These are phyloP conservation scores for Cucurbitaria berberidis DNA, from an alignment of 2,329 filamentous ascomycete species.

Conservation along the genomic window DNA sequence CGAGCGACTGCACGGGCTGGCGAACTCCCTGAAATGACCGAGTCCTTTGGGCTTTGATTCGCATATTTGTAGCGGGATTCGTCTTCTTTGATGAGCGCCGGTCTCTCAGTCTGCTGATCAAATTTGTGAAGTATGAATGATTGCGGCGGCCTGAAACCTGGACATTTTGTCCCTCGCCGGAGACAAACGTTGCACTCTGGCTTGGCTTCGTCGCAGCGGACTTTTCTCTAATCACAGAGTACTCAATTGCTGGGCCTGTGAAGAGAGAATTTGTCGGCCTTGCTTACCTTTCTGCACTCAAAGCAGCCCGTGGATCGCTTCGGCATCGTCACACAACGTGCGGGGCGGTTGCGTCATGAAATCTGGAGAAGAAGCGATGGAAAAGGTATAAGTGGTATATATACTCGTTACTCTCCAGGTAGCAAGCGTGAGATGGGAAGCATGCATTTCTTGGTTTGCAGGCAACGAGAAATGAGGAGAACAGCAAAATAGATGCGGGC, in stretches of 20 bases:
- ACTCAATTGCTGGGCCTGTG: conserved; percentile 13
- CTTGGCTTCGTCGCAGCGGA: conserved; percentile 45
- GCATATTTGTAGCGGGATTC: conserved; percentile 43
- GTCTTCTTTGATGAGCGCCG: conserved; percentile 43
- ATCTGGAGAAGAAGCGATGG: neutral
- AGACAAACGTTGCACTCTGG: conserved; percentile 46
- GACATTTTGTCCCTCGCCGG: conserved; percentile 44
- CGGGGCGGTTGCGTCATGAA: conserved; percentile 11
- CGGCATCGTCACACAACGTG: conserved; percentile 35
- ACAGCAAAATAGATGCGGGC: conserved; percentile 3
- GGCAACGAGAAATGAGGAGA: neutral
- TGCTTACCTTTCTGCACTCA: conserved; percentile 42
- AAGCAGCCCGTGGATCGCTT: conserved; percentile 47
- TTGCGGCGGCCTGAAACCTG: conserved; percentile 44
- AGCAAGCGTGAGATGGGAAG: neutral
- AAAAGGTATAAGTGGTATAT: neutral
- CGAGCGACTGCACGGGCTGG: conserved; percentile 13
- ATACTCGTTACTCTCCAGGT: conserved; percentile 1
- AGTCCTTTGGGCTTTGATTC: conserved; percentile 23
- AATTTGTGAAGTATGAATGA: conserved; percentile 46
- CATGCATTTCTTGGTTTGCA: conserved; percentile 5
- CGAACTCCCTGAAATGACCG: conserved; percentile 6
- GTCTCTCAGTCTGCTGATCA: conserved; percentile 33
- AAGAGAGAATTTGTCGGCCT: conserved; percentile 5
- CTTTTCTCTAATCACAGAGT: conserved; percentile 31